Evolutionary conservation across 306 rosid genomes (phyloP), one percentile per base, ranked within the genome.

Genomic region (Trichosanthes cucumerina): DNA sequence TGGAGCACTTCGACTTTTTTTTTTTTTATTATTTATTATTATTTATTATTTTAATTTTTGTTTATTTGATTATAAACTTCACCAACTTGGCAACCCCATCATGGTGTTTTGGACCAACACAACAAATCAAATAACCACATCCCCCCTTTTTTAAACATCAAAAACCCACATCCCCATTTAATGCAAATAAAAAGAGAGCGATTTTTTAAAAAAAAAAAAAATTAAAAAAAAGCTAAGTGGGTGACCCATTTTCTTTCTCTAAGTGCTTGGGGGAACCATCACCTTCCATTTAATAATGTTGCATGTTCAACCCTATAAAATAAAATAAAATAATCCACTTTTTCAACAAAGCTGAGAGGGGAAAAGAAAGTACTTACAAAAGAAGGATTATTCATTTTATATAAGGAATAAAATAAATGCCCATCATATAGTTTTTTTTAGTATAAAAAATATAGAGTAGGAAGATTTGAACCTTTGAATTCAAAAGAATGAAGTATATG

Each of bases 211-310:
- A n/a, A n/a, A n/a, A 50, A 0, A 9, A 2, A 38, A 50, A 0
- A 18, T n/a, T n/a, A 46, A 12, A 12, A 50, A 72, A 28, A 47
- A 1, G 43, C 4, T 26, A 31, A 54, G 79, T 76, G 50, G 79
- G 36, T 76, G 68, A 56, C 68, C 65, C 68, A 41, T 57, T 38
- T n/a, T 56, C 49, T 56, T 36, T 19, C 2, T 24, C 59, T 60
- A 38, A 76, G 78, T 73, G 62, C 62, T 49, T 73, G 8, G 12
- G 23, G 10, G 60, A 73, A 49, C 78, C 78, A 49, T 73, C 78
- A 73, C 78, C 28, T 50, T 49, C 78, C 60, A 49, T 26, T 73
- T 49, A 31, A 68, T 68, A 68, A 68, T 68, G 74, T 68, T 68
- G 74, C 74, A 68, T 68, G 31, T 36, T 68, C 18, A 68, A 63